Base-by-base conservation (phyloP, 345 rosid species). In the Clarkia xantiana region DNA sequence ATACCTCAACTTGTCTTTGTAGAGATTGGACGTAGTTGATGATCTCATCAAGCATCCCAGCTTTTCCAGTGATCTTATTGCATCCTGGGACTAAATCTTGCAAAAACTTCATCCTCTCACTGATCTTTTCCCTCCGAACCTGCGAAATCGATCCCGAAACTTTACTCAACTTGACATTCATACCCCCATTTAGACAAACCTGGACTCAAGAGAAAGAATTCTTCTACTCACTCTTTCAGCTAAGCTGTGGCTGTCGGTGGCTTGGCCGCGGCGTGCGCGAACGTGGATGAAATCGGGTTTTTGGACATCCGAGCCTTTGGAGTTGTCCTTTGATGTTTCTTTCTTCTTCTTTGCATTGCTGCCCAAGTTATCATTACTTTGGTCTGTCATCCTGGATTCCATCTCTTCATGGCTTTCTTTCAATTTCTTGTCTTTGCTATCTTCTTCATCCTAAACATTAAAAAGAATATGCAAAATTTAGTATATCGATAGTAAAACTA, bases 161-260 rank as follows among this genome's bases (percentile, higher is more conserved):
- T 40, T 12, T 4, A 42, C 38, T 12, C 9, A 20, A 16, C 10
- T 23, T 23, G 29, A 2, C 29, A 23, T 23, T 23, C 29, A 23
- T 9, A 2, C n/a, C 20, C 2, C 38, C 3, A 47, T 13, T 47
- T 14, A 9, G 47, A 17, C 16, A n/a, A 12, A 22, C 18, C 4
- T 10, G 43, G n/a, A 3, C 44, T 3, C 10, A 52, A 16, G 9
- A 10, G 41, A 36, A 10, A 17, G 9, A 2, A 16, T 40, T 11
- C 18, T 40, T 11, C 18, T 14, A 56, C 97, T 82, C 56, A 91
- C 98, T 65, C 98, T 72, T 66, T 91, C 98, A 19, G 98, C 98
- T 57, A 91, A 69, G 71, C 96, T 91, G 63, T 91, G 98, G 69
- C 96, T 91, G 54, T 91, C 96, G 20, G 98, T 86, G 56, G 98